These are phyloP conservation scores for Hypseocharis bilobata DNA, from an alignment of 441 rosid genomes.

Conservation along the genomic window DNA sequence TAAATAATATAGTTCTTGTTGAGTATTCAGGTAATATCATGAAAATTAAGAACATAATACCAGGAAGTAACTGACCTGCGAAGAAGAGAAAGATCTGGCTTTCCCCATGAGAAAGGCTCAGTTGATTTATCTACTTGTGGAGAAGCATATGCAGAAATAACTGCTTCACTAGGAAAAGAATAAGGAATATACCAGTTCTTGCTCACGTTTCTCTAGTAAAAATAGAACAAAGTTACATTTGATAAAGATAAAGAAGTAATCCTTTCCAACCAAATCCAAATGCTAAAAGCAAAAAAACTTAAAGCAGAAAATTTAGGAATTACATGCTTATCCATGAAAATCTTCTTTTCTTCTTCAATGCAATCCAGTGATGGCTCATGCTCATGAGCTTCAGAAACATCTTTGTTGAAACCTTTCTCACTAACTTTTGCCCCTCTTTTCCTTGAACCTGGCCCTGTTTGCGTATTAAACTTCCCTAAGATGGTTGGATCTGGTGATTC, in stretches of 20 bases:
- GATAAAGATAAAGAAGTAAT: slow-evolving; percentile 4
- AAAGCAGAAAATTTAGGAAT: slow-evolving; percentile 13
- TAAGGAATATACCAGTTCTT: slow-evolving; percentile 91
- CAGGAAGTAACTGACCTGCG: slow-evolving; percentile 48
- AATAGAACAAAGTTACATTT: slow-evolving; percentile 7
- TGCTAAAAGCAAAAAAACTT: background rate
- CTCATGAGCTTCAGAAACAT: slow-evolving; percentile 25
- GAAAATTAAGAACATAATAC: slow-evolving; percentile 8
- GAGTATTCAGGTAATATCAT: background rate
- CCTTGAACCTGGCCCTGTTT: slow-evolving; percentile 29
- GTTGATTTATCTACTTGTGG: slow-evolving; percentile 94
- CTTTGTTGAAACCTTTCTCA: slow-evolving; percentile 27
- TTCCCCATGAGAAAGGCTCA: slow-evolving; percentile 88
- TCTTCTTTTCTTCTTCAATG: slow-evolving; percentile 42
- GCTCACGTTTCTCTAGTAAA: slow-evolving; percentile 81
- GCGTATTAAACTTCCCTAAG: slow-evolving; percentile 45
- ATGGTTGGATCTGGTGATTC: slow-evolving; percentile 93
- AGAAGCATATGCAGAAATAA: slow-evolving; percentile 58
- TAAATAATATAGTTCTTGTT: background rate
- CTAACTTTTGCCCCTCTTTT: slow-evolving; percentile 38
- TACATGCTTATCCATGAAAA: slow-evolving; percentile 87
- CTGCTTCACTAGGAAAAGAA: slow-evolving; percentile 80
- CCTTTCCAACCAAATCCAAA: background rate
- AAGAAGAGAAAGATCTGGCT: slow-evolving; percentile 70
- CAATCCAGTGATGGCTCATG: slow-evolving; percentile 26